A percentile compares a stretch with the other conserved stretches of the same genome.
These are phyloP conservation scores for Cymodocea nodosa DNA, from an alignment of 116 monocot species.

Conservation along the genomic window DNA sequence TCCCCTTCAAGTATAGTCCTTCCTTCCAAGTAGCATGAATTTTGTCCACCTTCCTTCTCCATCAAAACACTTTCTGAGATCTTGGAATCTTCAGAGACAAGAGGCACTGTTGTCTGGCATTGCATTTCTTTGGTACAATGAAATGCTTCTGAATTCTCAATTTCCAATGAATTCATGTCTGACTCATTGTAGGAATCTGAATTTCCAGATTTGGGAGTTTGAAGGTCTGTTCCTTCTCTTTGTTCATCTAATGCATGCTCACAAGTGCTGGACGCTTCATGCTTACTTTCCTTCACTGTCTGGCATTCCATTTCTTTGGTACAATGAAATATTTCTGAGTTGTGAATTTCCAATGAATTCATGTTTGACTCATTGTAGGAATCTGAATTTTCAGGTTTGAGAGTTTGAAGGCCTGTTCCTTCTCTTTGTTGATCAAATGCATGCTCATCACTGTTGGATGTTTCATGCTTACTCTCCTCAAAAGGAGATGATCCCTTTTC, in stretches of 20 bases:
- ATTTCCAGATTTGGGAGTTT: slow-evolving; percentile 10
- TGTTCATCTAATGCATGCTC: not conserved
- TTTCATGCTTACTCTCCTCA: slow-evolving; percentile 1
- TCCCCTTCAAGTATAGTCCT: not conserved
- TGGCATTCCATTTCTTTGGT: not conserved
- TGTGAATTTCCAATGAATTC: slow-evolving; percentile 6
- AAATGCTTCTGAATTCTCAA: slow-evolving; percentile 3
- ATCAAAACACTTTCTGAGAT: not conserved
- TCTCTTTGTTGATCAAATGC: not conserved
- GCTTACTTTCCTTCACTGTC: slow-evolving; percentile 1
- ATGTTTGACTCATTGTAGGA: slow-evolving; percentile 11
- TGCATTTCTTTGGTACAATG: not conserved
- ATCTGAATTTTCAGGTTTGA: slow-evolving; percentile 16
- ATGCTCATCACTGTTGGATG: not conserved
- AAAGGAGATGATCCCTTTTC: not conserved
- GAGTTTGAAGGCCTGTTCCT: slow-evolving; percentile 7
- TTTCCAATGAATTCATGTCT: slow-evolving; percentile 8
- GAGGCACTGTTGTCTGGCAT: slow-evolving; percentile 1
- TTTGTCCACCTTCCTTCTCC: slow-evolving; percentile 18
- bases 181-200: slow-evolving; percentile 12
- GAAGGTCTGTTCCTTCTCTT: slow-evolving; percentile 6
- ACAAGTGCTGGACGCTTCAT: not conserved
- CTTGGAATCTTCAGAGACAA: slow-evolving; percentile 16
- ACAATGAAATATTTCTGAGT: not conserved
- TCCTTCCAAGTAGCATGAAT: not conserved